A percentile compares a stretch with the other conserved stretches of the same genome.
Evolutionary conservation across 495 filamentous ascomycete genomes (phyloP).

Genomic region (Bathelium albidoporum): DNA sequence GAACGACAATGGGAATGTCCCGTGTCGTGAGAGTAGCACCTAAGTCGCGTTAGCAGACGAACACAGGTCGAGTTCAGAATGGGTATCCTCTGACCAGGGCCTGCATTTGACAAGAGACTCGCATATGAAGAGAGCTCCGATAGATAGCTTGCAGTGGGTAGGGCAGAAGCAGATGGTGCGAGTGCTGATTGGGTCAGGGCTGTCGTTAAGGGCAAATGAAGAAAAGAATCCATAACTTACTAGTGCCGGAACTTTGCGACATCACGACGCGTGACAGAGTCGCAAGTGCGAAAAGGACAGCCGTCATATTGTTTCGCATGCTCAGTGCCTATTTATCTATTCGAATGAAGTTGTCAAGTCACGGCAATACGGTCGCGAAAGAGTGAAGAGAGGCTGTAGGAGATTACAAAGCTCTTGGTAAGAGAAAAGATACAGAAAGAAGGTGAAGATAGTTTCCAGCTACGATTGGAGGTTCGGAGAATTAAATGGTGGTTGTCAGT

Average conservation of each 20-base stretch:
- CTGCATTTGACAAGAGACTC: background rate
- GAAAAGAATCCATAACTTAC: background rate
- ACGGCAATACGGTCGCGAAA: background rate
- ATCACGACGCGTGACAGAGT: background rate
- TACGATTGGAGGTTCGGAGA: background rate
- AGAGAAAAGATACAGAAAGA: background rate
- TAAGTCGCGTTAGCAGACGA: background rate
- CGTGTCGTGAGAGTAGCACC: background rate
- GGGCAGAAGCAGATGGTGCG: background rate
- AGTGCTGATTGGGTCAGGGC: background rate
- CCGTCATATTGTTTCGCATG: background rate
- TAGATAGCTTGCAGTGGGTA: background rate
- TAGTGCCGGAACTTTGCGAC: background rate
- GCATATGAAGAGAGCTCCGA: background rate
- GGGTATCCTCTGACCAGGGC: background rate
- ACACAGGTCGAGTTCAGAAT: background rate
- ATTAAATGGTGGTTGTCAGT: background rate
- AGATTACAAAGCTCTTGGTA: background rate
- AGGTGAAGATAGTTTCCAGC: background rate
- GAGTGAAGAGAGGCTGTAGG: background rate
- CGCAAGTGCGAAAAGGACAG: background rate
- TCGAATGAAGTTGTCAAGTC: background rate
- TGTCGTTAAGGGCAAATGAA: background rate
- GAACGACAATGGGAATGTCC: background rate
- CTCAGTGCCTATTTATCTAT: background rate